Percentiles rank a stretch among this genome's conserved stretches.
phyloP scores from a whole-genome alignment of 768 basidiomycete species.

The Phlebiopsis flavidoalba region DNA sequence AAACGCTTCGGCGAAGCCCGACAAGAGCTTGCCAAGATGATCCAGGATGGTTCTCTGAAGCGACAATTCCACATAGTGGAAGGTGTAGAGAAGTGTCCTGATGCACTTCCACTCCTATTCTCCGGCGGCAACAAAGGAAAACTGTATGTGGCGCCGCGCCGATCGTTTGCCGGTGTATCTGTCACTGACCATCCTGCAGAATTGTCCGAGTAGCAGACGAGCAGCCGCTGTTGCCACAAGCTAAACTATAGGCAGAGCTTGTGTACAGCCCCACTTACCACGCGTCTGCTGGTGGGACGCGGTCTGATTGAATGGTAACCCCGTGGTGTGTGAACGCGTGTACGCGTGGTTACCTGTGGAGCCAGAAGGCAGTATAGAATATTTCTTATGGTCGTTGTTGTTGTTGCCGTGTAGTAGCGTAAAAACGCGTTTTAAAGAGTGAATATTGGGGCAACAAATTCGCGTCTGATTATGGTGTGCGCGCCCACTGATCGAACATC shows the following conservation, averaged over 20 bases:
- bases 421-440: neutral
- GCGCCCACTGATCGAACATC: conserved; percentile 4
- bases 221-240: neutral
- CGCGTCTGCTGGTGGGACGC: neutral
- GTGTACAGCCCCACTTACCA: neutral
- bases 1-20: conserved; percentile 53
- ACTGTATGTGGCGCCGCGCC: conserved; percentile 28
- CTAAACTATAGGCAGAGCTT: conserved; percentile 8
- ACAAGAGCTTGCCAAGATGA: conserved; percentile 48
- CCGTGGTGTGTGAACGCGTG: neutral
- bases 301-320: neutral
- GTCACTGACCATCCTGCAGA: neutral
- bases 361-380: neutral
- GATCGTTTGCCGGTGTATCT: neutral
- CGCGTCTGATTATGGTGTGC: neutral
- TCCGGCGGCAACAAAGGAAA: conserved; percentile 78
- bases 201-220: conserved; percentile 18
- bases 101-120: conserved; percentile 66
- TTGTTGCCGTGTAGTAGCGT: neutral
- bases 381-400: neutral
- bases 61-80: conserved; percentile 76
- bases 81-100: conserved; percentile 69
- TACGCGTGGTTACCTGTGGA: neutral
- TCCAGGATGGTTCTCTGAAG: conserved; percentile 69
- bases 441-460: neutral